Base-by-base conservation (phyloP, 2,329 filamentous ascomycete genomes). In the Bipolaris zeicola region DNA sequence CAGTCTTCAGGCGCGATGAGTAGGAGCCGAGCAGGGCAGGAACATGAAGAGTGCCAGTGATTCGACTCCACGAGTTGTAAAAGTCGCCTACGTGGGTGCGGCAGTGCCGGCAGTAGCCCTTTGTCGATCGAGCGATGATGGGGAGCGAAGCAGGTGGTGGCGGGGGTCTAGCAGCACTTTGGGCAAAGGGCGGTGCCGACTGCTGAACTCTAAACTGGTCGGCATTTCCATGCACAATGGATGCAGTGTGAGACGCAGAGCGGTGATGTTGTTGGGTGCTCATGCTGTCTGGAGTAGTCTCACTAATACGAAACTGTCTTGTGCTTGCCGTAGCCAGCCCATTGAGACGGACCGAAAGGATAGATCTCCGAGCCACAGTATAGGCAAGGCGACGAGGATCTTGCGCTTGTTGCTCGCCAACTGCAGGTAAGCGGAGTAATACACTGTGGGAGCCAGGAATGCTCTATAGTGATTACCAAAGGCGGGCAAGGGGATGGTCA, bases 11-110 rank as follows among this genome's bases (percentile, higher is more conserved):
- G 33, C 67, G 64, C 45, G 62, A 66, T 41, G 58, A 68, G 66
- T 75, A 76, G 44, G 74, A 74, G 48, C 65, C 73, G 38, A 70
- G 63, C 49, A 74, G 54, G 3, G 72, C 61, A 33, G 76, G 75
- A 28, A 73, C 62, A 55, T 71, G 76, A 57, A 76, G 76, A 46
- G 65, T 67, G 33, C 65, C 58, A 24, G 75, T 76, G 53, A 75
- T 58, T 51, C 66, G 66, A 59, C 65, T 58, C 72, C 72, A 78
- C 52, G 66, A 66, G 55, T 77, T 77, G 61, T 69, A 76, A 58
- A 75, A 77, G 16, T 75, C 66, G 52, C 73, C 76, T 49, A 76
- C 54, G 6, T 53, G 49, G 46, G 49, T 45, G 5, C 58, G 43
- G 61, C 75, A 77, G 18, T 54, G 65, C 38, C 60, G 63, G 66